Evolutionary conservation across 2,329 filamentous ascomycete species (phyloP).

Genomic region (Sporothrix curviconia): DNA sequence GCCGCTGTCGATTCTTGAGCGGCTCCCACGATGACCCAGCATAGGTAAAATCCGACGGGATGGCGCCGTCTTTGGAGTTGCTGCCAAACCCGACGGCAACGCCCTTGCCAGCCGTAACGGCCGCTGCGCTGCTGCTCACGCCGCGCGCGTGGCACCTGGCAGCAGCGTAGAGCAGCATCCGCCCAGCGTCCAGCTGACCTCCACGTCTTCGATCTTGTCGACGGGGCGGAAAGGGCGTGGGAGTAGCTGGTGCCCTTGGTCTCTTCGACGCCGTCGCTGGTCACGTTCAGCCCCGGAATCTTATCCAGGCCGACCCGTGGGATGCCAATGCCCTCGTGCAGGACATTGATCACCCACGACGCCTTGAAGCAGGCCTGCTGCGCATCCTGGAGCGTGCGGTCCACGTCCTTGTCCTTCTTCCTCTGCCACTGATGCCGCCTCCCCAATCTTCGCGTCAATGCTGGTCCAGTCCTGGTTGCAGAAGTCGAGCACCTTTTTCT

Average conservation of each 20-base stretch:
- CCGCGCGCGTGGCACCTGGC: conserved; percentile 68
- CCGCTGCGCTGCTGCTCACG: neutral
- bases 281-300: conserved; percentile 58
- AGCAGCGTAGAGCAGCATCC: conserved; percentile 91
- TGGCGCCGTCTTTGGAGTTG: conserved; percentile 55
- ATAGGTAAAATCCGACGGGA: conserved; percentile 75
- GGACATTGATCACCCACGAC: conserved; percentile 92
- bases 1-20: conserved; percentile 39
- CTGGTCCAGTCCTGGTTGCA: conserved; percentile 76
- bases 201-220: conserved; percentile 82
- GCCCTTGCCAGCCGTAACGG: conserved; percentile 31
- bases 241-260: conserved; percentile 68
- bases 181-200: conserved; percentile 95
- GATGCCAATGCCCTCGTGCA: conserved; percentile 92
- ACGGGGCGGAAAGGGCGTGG: conserved; percentile 87
- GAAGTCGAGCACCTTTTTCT: conserved; percentile 75
- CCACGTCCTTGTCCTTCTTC: conserved; percentile 35
- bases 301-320: conserved; percentile 76
- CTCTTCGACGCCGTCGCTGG: conserved; percentile 60
- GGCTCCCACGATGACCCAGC: conserved; percentile 55
- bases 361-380: conserved; percentile 95
- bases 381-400: conserved; percentile 71
- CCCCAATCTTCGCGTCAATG: conserved; percentile 55
- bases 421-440: conserved; percentile 62
- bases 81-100: conserved; percentile 88